Base-by-base conservation (phyloP, 1,284 basidiomycete species). In the Coniferiporia sulphurascens region DNA sequence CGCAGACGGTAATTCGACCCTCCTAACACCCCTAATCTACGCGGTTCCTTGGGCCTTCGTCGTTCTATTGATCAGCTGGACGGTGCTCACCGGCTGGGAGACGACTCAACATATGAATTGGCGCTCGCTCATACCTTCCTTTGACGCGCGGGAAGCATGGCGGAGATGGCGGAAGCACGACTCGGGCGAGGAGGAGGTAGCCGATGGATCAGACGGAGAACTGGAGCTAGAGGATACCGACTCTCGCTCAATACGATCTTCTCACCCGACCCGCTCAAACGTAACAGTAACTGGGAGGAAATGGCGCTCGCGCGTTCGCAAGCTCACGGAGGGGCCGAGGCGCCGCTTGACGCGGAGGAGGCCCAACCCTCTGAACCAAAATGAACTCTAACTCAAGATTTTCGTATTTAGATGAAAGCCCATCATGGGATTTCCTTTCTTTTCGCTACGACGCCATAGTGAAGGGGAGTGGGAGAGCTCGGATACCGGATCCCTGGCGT, bases 61-160 rank as follows among this genome's bases (percentile, higher is more conserved):
- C 22, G 8, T 48, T 13, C 12, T 55, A n/a, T 41, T 60, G 15
- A 60, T 60, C 36, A 27, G 44, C 34, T 60, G 59, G 59, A 56
- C 54, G 8, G 44, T 52, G 27, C 17, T 45, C 49, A 60, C 59
- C 19, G 59, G 59, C 21, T 60, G 59, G 59, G 58, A 59, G 50
- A 58, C 50, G 32, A 52, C 43, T 12, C 32, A 19, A n/a, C 17
- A 48, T 4, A 35, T 48, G 4, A 36, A 46, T 7, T 56, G 54
- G 54, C 54, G 54, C n/a, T 22, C 32, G 9, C 54, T 56, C 15
- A 7, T 56, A 8, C 54, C 54, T 41, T 15, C 9, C 21, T n/a
- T 56, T 41, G 17, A 41, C 22, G 45, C 44, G 44, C 15, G n/a
- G 27, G 52, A 44, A 55, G 22, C n/a, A 12, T 35, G 41, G 32